Conservation (phyloP, 768 basidiomycete species). For the Amanita muscaria region DNA sequence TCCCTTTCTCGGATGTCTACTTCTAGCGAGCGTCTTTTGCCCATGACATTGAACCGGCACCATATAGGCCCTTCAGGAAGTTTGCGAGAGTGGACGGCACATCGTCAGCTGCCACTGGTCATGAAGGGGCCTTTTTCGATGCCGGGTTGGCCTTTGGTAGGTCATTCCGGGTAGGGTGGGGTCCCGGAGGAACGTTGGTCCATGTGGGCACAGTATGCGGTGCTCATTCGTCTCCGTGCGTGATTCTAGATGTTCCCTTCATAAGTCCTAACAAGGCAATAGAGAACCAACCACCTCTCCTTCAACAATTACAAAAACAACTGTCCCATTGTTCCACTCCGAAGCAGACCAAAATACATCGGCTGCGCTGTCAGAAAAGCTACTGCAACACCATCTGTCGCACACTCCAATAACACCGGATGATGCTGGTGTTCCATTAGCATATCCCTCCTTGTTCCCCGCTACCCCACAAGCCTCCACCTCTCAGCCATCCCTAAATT, state of each 20-base stretch:
- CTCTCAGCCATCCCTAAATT: conserved; percentile 46
- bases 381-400: conserved; percentile 70
- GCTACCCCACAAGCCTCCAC: conserved; percentile 18
- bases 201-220: conserved; percentile 70
- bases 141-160: conserved; percentile 81
- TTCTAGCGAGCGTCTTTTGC: conserved; percentile 75
- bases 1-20: no score
- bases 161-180: conserved; percentile 88
- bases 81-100: conserved; percentile 67
- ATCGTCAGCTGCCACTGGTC: conserved; percentile 53
- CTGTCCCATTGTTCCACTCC: conserved; percentile 25
- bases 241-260: conserved; percentile 10
- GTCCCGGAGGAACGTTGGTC: conserved; percentile 66
- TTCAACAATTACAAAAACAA: conserved; percentile 46
- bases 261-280: conserved; percentile 7
- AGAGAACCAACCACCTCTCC: conserved; percentile 55
- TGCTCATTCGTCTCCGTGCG: conserved; percentile 46
- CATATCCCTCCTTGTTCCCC: conserved; percentile 44
- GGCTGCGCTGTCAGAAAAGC: conserved; percentile 39
- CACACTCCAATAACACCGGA: conserved; percentile 66
- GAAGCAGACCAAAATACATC: conserved; percentile 18
- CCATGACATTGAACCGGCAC: conserved; percentile 54
- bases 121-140: conserved; percentile 64
- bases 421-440: conserved; percentile 61
- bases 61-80: conserved; percentile 71